Conservation (phyloP, 371 early-diverging fungal species). For the Homolaphlyctis polyrhiza region DNA sequence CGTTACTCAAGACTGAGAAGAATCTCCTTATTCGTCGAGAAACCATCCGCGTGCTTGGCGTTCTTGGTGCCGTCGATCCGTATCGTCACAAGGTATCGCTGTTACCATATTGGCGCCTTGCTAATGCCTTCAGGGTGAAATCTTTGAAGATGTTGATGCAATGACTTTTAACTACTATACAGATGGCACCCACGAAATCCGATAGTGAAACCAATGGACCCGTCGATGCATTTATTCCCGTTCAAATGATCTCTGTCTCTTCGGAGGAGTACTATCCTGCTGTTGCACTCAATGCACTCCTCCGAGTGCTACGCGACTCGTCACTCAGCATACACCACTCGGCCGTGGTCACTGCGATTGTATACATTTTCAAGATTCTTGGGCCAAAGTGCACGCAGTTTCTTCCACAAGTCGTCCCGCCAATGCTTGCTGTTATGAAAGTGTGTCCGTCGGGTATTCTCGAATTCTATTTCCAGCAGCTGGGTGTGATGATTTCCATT, state of each 20-base stretch:
- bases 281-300: constrained; percentile 85
- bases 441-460: constrained; percentile 70
- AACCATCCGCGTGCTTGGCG: constrained; percentile 86
- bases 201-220: constrained; percentile 3
- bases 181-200: no score
- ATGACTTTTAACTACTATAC: no score
- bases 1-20: constrained; percentile 82
- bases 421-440: constrained; percentile 62
- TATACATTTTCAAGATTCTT: constrained; percentile 88
- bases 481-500: constrained; percentile 77
- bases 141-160: no score
- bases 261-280: constrained; percentile 68
- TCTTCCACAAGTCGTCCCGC: constrained; percentile 46
- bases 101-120: constrained; percentile 1
- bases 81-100: constrained; percentile 72
- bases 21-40: constrained; percentile 66
- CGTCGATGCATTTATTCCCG: no score
- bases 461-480: constrained; percentile 87
- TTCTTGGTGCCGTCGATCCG: constrained; percentile 94
- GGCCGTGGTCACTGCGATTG: constrained; percentile 86
- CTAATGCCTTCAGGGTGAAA: constrained; percentile 21
- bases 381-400: constrained; percentile 61
- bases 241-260: no score
- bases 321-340: constrained; percentile 79
- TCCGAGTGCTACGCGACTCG: constrained; percentile 84